Percentiles rank a stretch among this genome's conserved stretches.
Conservation (phyloP, 495 filamentous ascomycete species). For the Lasiosphaeria ovina region DNA sequence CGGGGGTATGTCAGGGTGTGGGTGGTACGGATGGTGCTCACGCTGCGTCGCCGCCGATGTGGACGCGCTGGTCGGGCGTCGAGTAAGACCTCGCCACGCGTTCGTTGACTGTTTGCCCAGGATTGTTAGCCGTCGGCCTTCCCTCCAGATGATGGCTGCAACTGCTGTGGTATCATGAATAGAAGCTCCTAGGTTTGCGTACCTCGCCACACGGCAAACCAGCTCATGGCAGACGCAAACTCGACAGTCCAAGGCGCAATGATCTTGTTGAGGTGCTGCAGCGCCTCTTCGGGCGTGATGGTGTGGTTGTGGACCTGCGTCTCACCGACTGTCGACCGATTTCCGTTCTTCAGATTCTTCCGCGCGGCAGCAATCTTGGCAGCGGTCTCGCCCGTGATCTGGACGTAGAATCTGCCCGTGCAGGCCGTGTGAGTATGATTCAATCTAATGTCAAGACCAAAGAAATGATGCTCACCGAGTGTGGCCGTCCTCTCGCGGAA, state of each 20-base stretch:
- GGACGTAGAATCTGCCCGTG: background rate
- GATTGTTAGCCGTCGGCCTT: background rate
- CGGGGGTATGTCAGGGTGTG: too few species aligned
- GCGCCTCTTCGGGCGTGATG: background rate
- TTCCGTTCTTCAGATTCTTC: background rate
- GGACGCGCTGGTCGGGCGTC: background rate
- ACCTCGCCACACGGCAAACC: background rate
- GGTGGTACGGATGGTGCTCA: background rate
- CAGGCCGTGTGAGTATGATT: background rate
- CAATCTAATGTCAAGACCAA: background rate
- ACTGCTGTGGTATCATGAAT: too few species aligned
- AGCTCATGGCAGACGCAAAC: background rate
- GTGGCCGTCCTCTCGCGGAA: conserved; percentile 1
- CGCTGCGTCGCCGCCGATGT: background rate
- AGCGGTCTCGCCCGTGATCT: background rate
- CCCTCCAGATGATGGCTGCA: too few species aligned
- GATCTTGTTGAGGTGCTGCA: background rate
- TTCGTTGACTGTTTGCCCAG: background rate
- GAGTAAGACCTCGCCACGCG: background rate
- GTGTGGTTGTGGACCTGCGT: background rate
- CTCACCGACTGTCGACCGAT: background rate
- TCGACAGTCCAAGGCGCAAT: background rate
- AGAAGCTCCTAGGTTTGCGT: background rate
- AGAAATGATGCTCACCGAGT: background rate
- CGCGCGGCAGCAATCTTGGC: background rate